These are phyloP conservation scores for Ambrosia artemisiifolia DNA, from an alignment of 129 eudicot species.

Conservation along the genomic window DNA sequence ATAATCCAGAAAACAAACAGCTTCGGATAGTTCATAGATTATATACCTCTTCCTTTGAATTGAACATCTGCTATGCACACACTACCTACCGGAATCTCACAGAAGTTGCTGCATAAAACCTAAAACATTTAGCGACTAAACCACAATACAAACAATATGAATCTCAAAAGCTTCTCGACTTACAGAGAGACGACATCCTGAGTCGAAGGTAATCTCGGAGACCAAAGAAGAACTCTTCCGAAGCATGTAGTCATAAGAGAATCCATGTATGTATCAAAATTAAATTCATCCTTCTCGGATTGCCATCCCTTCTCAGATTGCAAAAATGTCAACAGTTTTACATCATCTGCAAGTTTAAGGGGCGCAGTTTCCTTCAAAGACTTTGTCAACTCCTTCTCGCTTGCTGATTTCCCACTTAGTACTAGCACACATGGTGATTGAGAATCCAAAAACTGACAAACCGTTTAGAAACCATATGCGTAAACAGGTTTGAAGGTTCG, in stretches of 20 bases:
- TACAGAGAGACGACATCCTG: conserved; percentile 86
- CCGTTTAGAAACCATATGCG: no score
- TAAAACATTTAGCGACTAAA: conserved; percentile 14
- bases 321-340: conserved; percentile 32
- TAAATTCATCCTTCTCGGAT: conserved; percentile 31
- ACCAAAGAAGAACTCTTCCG: conserved; percentile 73
- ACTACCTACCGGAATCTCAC: conserved; percentile 73
- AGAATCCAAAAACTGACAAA: no score
- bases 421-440: conserved; percentile 37
- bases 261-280: conserved; percentile 38
- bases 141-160: conserved; percentile 4
- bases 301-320: conserved; percentile 39
- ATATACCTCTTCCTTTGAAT: conserved; percentile 83
- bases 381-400: conserved; percentile 52
- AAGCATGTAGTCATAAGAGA: conserved; percentile 53
- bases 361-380: conserved; percentile 41
- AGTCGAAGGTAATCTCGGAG: conserved; percentile 76
- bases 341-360: conserved; percentile 51
- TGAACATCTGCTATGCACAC: conserved; percentile 92
- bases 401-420: conserved; percentile 59
- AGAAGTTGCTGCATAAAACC: conserved; percentile 54
- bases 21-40: background rate
- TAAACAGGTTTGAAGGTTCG: no score
- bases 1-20: background rate
- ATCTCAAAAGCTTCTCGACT: conserved; percentile 18